Evolutionary conservation across 2,329 filamentous ascomycete species (phyloP), one percentile per base, ranked within the genome.

Genomic region (Scortechinia acanthostroma): DNA sequence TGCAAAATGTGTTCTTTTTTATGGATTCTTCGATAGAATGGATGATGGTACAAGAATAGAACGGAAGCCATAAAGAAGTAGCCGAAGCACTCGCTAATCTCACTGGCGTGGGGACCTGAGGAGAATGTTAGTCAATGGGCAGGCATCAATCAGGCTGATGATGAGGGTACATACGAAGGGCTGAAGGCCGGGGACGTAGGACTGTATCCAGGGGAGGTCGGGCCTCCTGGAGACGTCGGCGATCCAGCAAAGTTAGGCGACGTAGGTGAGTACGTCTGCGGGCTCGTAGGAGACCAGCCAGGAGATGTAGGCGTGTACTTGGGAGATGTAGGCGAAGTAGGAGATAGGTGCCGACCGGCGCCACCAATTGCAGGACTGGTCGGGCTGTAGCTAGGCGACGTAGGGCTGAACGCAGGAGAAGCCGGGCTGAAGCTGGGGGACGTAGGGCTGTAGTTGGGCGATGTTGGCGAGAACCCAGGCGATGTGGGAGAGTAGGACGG

Each of bases 381-480:
- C 14, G 64, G 63, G 14, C 61, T 65, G 63, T 84, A 86, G 3
- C 71, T 73, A n/a, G 73, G 78, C 50, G 80, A 75, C 22, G 76
- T 71, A n/a, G n/a, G n/a, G 57, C 61, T 70, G 53, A 74, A 63
- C 58, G 71, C 77, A 53, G 71, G 82, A 44, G 77, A 83, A 3
- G 81, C 78, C n/a, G 82, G 83, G 56, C 80, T 85, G 65, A 88
- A 88, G 56, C 74, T 80, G 46, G 84, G 83, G 52, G 79, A 84
- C 4, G 80, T 82, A 2, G 83, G 82, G 3, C 80, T 83, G 63
- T 88, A 89, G 49, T 73, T 79, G 28, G 85, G 85, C 35, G 85
- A 89, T 1, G 84, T 85, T 2, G 86, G 85, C 44, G 85, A 88
- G 58, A 82, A 83, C 69, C 87, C 88, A 58, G 89, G 89, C 51